These are phyloP conservation scores for Daldinia decipiens DNA, from an alignment of 495 filamentous ascomycete species.

Conservation along the genomic window DNA sequence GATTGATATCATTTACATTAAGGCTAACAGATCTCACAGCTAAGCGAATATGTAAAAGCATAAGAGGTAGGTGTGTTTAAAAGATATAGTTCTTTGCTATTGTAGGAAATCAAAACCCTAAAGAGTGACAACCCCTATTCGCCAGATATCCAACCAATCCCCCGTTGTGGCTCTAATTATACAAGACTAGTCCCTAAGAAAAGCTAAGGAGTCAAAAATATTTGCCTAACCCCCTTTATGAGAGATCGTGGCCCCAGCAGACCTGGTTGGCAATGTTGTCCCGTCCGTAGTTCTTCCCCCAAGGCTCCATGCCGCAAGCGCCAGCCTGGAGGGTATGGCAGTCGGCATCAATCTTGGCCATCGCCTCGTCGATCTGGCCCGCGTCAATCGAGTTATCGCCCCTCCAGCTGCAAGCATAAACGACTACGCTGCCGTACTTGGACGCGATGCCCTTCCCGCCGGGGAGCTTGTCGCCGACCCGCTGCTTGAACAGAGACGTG, in stretches of 20 bases:
- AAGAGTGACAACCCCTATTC: background rate
- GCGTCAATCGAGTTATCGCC: background rate
- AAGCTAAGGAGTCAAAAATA: background rate
- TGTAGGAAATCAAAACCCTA: background rate
- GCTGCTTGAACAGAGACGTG: background rate
- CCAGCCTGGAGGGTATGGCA: background rate
- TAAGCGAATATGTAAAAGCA: too few species aligned
- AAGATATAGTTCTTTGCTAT: too few species aligned
- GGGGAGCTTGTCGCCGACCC: background rate
- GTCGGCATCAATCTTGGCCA: background rate
- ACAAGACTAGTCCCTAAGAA: too few species aligned
- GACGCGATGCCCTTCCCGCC: background rate
- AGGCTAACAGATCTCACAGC: too few species aligned
- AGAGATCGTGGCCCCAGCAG: constrained; percentile 1
- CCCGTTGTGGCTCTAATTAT: background rate
- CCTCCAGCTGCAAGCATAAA: constrained; percentile 1
- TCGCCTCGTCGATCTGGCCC: background rate
- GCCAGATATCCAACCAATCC: background rate
- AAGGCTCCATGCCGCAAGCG: background rate
- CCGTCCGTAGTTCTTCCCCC: constrained; percentile 8
- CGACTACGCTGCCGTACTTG: background rate
- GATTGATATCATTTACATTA: too few species aligned
- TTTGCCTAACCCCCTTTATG: background rate
- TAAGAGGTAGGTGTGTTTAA: too few species aligned
- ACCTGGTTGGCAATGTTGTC: constrained; percentile 1